Conservation (phyloP, 768 basidiomycete genomes). For the Collybiopsis confluens region DNA sequence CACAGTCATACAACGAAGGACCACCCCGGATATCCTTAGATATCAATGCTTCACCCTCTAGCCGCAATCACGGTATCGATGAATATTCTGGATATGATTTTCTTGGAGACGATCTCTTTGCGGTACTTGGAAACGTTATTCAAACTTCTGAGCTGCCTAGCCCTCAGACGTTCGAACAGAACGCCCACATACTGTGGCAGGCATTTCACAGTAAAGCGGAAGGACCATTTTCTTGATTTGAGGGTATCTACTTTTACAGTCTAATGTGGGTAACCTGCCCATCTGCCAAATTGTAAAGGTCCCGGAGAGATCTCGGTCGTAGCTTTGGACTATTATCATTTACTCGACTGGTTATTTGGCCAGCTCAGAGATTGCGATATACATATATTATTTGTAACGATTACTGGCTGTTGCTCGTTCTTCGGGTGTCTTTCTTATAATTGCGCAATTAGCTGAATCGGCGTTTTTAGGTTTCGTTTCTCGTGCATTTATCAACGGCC, state of each 20-base stretch:
- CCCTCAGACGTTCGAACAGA: slow-evolving; percentile 9
- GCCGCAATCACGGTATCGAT: slow-evolving; percentile 4
- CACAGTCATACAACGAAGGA: not conserved
- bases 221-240: slow-evolving; percentile 1
- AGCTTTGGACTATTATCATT: no score
- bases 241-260: not conserved
- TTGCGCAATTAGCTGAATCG: no score
- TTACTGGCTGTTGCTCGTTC: no score
- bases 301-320: no score
- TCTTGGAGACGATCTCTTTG: slow-evolving; percentile 9
- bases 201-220: slow-evolving; percentile 5
- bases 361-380: no score
- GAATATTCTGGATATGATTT: slow-evolving; percentile 11
- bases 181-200: slow-evolving; percentile 2
- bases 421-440: no score
- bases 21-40: slow-evolving; percentile 8
- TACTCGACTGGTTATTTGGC: no score
- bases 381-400: no score
- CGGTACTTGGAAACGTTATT: slow-evolving; percentile 8
- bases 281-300: no score
- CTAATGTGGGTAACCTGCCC: not conserved
- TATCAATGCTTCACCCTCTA: not conserved
- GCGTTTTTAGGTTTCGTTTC: no score
- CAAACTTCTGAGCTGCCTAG: not conserved
- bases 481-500: no score